Conservation (phyloP, 164 flowering plant species). For the Aristolochia fimbriata region DNA sequence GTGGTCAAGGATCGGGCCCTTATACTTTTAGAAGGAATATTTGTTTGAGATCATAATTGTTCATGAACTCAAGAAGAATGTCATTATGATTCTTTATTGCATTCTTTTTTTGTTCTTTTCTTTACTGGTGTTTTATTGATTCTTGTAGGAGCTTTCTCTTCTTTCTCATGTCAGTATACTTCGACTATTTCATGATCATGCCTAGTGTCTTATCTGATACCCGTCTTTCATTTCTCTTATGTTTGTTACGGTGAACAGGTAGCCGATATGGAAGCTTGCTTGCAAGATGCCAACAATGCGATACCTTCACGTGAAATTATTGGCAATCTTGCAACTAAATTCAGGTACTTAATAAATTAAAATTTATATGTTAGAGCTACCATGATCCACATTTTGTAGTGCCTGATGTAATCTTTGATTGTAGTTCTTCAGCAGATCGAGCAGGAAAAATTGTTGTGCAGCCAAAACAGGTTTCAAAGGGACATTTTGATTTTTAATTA, state of each 20-base stretch:
- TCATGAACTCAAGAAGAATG: too few species aligned
- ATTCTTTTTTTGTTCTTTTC: too few species aligned
- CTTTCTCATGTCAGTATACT: neutral
- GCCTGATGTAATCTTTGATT: slow-evolving; percentile 6
- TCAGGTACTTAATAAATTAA: slow-evolving; percentile 39
- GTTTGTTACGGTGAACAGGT: slow-evolving; percentile 28
- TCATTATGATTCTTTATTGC: too few species aligned
- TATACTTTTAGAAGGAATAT: too few species aligned
- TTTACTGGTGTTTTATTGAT: too few species aligned
- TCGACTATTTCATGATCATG: neutral
- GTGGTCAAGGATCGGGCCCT: too few species aligned
- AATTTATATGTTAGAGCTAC: slow-evolving; percentile 1
- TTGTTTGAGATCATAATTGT: too few species aligned
- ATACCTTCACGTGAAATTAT: slow-evolving; percentile 76
- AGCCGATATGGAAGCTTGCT: slow-evolving; percentile 65
- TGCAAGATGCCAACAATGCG: slow-evolving; percentile 50
- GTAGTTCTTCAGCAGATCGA: slow-evolving; percentile 64
- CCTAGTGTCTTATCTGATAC: neutral
- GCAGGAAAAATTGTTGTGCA: slow-evolving; percentile 72
- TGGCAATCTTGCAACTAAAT: slow-evolving; percentile 65
- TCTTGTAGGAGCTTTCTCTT: too few species aligned
- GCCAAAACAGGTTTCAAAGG: slow-evolving; percentile 63
- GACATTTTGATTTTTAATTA: neutral
- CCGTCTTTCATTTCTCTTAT: neutral
- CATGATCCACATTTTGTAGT: neutral